A percentile compares a stretch with the other conserved stretches of the same genome.
These are phyloP conservation scores for Trebouxia sp. DNA, from an alignment of 139 green algal species.

Conservation along the genomic window DNA sequence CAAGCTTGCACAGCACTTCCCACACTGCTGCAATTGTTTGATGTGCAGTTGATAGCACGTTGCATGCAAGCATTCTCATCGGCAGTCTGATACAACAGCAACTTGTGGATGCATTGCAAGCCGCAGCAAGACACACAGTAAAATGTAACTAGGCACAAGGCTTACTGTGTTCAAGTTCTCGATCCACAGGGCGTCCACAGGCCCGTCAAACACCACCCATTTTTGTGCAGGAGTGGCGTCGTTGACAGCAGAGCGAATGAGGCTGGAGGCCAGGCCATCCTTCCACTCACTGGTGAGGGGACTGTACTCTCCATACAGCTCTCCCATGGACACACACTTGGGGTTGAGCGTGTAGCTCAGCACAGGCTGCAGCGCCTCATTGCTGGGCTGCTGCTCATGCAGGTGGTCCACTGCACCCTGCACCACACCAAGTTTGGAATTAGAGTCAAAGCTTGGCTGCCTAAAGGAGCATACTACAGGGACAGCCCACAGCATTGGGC, in stretches of 20 bases:
- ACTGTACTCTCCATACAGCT: constrained; percentile 91
- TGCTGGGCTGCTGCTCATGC: neutral
- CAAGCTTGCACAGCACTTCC: too few species aligned
- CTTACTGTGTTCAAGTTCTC: constrained; percentile 35
- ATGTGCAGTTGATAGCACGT: too few species aligned
- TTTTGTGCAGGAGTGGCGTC: constrained; percentile 70
- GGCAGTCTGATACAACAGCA: too few species aligned
- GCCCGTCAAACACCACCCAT: constrained; percentile 75
- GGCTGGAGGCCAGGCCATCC: constrained; percentile 74
- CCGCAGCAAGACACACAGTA: too few species aligned
- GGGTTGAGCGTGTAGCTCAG: constrained; percentile 67
- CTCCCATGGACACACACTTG: constrained; percentile 89
- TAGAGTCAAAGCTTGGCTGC: too few species aligned
- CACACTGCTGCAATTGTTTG: too few species aligned
- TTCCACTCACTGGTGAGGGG: constrained; percentile 85
- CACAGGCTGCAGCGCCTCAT: neutral
- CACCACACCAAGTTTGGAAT: too few species aligned
- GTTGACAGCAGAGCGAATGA: constrained; percentile 73
- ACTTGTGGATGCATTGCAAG: too few species aligned
- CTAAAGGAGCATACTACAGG: too few species aligned
- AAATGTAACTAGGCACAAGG: neutral
- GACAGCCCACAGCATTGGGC: too few species aligned
- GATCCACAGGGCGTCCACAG: constrained; percentile 32
- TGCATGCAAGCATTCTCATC: too few species aligned
- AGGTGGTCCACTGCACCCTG: constrained; percentile 3